Base-by-base conservation (phyloP, 2,329 filamentous ascomycete species). In the Colletotrichum musae region DNA sequence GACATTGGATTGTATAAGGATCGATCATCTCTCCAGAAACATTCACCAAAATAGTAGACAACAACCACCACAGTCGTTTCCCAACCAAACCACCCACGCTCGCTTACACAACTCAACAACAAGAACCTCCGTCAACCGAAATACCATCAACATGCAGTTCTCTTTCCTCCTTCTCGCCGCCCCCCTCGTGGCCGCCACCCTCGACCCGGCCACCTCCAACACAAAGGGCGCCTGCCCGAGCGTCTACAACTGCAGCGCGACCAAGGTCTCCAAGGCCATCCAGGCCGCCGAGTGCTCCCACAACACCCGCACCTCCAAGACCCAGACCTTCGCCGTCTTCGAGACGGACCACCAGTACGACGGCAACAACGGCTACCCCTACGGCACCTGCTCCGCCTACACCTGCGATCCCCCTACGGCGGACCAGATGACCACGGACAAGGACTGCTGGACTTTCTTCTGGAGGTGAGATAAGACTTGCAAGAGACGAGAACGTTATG, bases 261-360 rank as follows among this genome's bases (percentile, higher is more conserved):
- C 62, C n/a, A 69, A 66, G 62, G 56, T 61, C n/a, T 66, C 67
- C 51, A 67, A 67, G 56, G 62, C 67, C 56, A 69, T 69, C 67
- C 67, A 69, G 51, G 67, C 67, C 56, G 67, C 67, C 62, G 67
- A 69, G 67, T 69, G 67, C 67, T 66, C 67, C 32, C 62, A 66
- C 51, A 69, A 69, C 45, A 69, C 67, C 43, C 67, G 67, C 51
- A 69, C 67, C 45, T 43, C 50, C 50, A 52, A 69, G 61, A 56
- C 61, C 28, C 67, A 69, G 62, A 69, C 67, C 12, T 69, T 69
- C 0, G 67, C 67, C 62, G 67, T 69, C 43, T 69, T 69, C 67
- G 62, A 66, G 56, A 66, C 62, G 32, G 62, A 69, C 51, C 67
- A 69, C 67, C 56, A 57, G 43, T 66, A 69, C 43, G 67, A 69